Percentiles rank a stretch among this genome's conserved stretches.
These are phyloP conservation scores for Priceomyces fermenticarens DNA, from an alignment of 805 yeast species.

Conservation along the genomic window DNA sequence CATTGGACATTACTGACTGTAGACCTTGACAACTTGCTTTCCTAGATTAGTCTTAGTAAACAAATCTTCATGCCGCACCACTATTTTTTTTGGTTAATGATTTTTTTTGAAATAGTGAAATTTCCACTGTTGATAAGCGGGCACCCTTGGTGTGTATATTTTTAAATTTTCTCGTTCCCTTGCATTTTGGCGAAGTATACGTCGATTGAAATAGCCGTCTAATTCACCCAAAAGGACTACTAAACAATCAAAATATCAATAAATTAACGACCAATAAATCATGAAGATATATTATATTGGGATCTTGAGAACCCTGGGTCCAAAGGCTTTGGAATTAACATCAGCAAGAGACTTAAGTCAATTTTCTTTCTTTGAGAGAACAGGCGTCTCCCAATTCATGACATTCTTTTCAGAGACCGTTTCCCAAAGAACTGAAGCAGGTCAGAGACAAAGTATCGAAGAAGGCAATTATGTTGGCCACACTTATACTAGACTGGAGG, in stretches of 20 bases:
- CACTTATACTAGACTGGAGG: constrained; percentile 86
- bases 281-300: constrained; percentile 96
- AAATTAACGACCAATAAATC: constrained; percentile 1
- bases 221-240: too few species aligned
- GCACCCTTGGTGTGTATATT: too few species aligned
- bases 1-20: not conserved
- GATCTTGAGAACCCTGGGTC: constrained; percentile 60
- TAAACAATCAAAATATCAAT: too few species aligned
- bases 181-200: too few species aligned
- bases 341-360: constrained; percentile 79
- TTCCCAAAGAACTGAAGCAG: constrained; percentile 79
- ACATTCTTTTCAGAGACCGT: constrained; percentile 90
- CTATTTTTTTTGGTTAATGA: too few species aligned
- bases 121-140: too few species aligned
- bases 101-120: too few species aligned
- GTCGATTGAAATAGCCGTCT: too few species aligned
- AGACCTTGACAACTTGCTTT: too few species aligned
- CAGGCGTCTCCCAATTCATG: constrained; percentile 86
- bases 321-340: constrained; percentile 70
- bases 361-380: constrained; percentile 86
- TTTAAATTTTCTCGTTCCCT: too few species aligned
- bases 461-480: constrained; percentile 91
- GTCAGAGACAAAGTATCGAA: constrained; percentile 92
- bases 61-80: too few species aligned
- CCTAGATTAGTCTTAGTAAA: too few species aligned